Base-by-base conservation (phyloP, 768 basidiomycete genomes). In the Calocybe indica region DNA sequence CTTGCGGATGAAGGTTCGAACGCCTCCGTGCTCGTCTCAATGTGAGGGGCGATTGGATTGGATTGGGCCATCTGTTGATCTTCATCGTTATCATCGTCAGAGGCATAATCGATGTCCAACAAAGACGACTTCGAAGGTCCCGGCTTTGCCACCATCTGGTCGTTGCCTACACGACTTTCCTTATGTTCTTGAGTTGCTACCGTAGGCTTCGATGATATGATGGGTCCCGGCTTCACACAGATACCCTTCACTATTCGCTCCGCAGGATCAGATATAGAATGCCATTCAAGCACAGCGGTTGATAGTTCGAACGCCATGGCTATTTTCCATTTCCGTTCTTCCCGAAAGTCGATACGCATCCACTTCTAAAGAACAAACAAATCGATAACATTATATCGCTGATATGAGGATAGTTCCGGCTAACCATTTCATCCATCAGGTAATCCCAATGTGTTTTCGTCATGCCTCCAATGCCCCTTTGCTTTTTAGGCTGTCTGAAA, bases 271-370 rank as follows among this genome's bases (percentile, higher is more conserved):
- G 72, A 76, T 15, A 86, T 82, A 44, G 78, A 73, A 61, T 95
- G 91, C 92, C 92, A 99, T 56, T 92, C 86, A 6, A 89, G 75
- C 14, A 92, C 85, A 22, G 89, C 79, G 30, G 80, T 82, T 1
- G 91, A 87, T 29, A 99, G 64, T 49, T 84, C 84, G 60, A 84
- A 86, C 0, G 96, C 95, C 28, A 90, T 61, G 2, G 85, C 83
- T 37, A 87, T 68, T 63, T 98, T 98, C 93, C 93, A 98, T 56
- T 78, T 82, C 36, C 89, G 76, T 60, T 99, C 96, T 64, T 98
- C 94, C 13, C 89, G 83, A 55, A 96, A 97, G 62, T 99, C 96
- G 34, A 80, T 79, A 28, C 91, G 87, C 80, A 99, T 86, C 96
- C 96, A 99, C 79, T 87, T 91, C 94, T 93, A 45, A 40, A 36